Conservation (phyloP, 1,284 basidiomycete species). For the Apiotrichum brassicae region DNA sequence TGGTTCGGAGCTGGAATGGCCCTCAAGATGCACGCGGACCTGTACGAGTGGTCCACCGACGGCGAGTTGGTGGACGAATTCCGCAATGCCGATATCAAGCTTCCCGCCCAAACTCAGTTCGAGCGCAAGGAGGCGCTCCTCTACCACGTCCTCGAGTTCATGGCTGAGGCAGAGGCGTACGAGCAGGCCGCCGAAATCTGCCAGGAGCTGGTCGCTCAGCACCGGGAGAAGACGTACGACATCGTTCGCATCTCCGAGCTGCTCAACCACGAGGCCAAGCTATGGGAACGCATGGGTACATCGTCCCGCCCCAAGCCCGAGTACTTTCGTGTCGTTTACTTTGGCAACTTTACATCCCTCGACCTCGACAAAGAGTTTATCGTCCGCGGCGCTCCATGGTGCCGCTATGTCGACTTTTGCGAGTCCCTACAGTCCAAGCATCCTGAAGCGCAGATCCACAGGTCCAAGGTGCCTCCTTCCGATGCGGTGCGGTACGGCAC, state of each 20-base stretch:
- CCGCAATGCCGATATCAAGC: constrained; percentile 62
- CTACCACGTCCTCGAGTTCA: constrained; percentile 75
- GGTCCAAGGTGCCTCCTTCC: constrained; percentile 66
- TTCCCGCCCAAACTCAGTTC: constrained; percentile 90
- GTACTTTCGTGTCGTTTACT: constrained; percentile 71
- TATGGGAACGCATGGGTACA: constrained; percentile 74
- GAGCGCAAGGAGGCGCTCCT: constrained; percentile 87
- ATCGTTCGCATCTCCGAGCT: constrained; percentile 79
- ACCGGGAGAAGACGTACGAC: constrained; percentile 79
- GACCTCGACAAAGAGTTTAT: constrained; percentile 45
- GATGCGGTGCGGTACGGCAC: constrained; percentile 73
- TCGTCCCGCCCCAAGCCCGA: constrained; percentile 79
- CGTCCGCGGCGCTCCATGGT: constrained; percentile 35
- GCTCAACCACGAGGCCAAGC: constrained; percentile 70
- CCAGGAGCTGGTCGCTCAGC: constrained; percentile 78
- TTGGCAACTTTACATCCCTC: constrained; percentile 37
- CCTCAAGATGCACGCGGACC: constrained; percentile 84
- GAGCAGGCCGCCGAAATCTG: constrained; percentile 90
- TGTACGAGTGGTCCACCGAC: constrained; percentile 81
- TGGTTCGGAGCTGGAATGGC: constrained; percentile 89
- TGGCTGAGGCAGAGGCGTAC: constrained; percentile 92
- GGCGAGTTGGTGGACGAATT: constrained; percentile 69
- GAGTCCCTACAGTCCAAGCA: constrained; percentile 91
- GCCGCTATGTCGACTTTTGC: constrained; percentile 52
- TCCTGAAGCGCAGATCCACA: constrained; percentile 74